Evolutionary conservation across 345 rosid genomes (phyloP).

Genomic region (Nasturtium officinale): DNA sequence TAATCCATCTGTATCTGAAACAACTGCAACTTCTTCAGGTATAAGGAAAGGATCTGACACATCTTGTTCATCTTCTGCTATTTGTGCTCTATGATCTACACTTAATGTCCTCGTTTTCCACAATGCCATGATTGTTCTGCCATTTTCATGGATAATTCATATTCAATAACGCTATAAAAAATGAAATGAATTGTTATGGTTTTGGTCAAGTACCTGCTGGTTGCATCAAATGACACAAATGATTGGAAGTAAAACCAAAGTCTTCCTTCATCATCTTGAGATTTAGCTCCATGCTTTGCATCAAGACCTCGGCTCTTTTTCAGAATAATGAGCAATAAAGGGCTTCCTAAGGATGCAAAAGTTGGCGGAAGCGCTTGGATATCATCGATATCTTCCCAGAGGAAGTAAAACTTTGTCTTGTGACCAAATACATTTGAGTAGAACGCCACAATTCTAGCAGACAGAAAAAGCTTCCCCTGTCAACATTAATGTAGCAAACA

Average conservation of each 20-base stretch:
- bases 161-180: background rate
- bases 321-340: constrained; percentile 62
- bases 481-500: constrained; percentile 1
- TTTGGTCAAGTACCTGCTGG: constrained; percentile 60
- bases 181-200: background rate
- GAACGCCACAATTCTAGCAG: constrained; percentile 89
- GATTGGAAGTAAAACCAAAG: constrained; percentile 76
- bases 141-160: constrained; percentile 25
- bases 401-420: constrained; percentile 79
- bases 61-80: constrained; percentile 63
- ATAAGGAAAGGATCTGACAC: constrained; percentile 45
- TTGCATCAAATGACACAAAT: constrained; percentile 68
- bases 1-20: constrained; percentile 48
- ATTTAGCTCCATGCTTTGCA: constrained; percentile 77
- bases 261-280: constrained; percentile 80
- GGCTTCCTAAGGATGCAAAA: constrained; percentile 73
- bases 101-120: constrained; percentile 72
- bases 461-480: constrained; percentile 84
- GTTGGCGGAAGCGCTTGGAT: constrained; percentile 76
- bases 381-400: constrained; percentile 87
- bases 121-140: constrained; percentile 83
- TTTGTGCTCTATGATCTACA: constrained; percentile 58
- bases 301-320: constrained; percentile 70
- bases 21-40: constrained; percentile 45
- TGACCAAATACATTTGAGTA: constrained; percentile 83